Conservation (phyloP, 208 protist species). For the Strigomonas galati region DNA sequence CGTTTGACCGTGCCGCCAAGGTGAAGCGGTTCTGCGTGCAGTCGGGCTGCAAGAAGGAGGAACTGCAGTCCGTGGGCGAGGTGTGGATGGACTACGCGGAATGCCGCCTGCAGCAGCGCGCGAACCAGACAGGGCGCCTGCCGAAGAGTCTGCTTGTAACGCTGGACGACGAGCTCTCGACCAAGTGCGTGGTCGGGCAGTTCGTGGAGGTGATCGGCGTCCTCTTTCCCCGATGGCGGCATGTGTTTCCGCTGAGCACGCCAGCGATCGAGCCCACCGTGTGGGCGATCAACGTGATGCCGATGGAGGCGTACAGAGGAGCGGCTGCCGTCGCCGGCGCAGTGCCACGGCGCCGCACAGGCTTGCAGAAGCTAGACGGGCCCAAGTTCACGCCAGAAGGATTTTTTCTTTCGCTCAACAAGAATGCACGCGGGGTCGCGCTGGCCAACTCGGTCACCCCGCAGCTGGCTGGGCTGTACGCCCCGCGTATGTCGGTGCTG, state of each 20-base stretch:
- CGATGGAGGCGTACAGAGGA: slow-evolving; percentile 76
- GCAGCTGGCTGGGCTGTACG: slow-evolving; percentile 80
- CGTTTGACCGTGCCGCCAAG: slow-evolving; percentile 59
- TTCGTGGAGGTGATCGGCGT: slow-evolving; percentile 83
- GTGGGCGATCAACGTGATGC: slow-evolving; percentile 70
- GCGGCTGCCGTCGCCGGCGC: slow-evolving; percentile 26
- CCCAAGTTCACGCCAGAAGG: slow-evolving; percentile 72
- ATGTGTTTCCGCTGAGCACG: slow-evolving; percentile 50
- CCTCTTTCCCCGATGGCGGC: slow-evolving; percentile 67
- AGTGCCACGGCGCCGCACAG: slow-evolving; percentile 20
- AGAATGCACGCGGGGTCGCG: slow-evolving; percentile 40
- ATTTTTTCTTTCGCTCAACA: slow-evolving; percentile 68
- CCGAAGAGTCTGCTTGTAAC: slow-evolving; percentile 77
- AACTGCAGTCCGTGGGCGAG: slow-evolving; percentile 64
- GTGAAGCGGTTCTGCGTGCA: slow-evolving; percentile 41
- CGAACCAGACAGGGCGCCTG: slow-evolving; percentile 61
- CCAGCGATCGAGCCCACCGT: slow-evolving; percentile 78
- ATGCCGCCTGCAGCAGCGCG: slow-evolving; percentile 85
- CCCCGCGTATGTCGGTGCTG: slow-evolving; percentile 71
- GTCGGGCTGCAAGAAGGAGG: slow-evolving; percentile 59
- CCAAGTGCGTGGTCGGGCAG: slow-evolving; percentile 78
- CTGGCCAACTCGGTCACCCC: slow-evolving; percentile 62
- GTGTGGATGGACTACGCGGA: slow-evolving; percentile 90
- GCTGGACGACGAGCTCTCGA: slow-evolving; percentile 80
- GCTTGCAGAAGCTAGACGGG: slow-evolving; percentile 17